These are phyloP conservation scores for Plenodomus lindquistii DNA, from an alignment of 2,329 filamentous ascomycete genomes.

Conservation along the genomic window DNA sequence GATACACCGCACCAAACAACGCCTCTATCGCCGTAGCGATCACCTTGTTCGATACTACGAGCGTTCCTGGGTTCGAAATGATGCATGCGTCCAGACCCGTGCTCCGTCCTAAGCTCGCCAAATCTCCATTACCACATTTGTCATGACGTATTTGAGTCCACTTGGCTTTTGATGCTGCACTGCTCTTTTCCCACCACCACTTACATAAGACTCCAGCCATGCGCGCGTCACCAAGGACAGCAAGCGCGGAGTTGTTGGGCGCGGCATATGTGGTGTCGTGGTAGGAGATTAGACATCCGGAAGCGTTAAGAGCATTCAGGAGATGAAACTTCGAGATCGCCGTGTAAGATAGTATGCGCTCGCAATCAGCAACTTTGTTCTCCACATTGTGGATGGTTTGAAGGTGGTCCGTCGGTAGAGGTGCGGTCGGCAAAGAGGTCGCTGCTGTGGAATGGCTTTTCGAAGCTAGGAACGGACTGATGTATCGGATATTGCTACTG, in stretches of 20 bases:
- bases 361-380: neutral
- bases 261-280: neutral
- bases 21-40: conserved; percentile 1
- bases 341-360: neutral
- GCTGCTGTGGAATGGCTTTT: neutral
- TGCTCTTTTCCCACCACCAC: neutral
- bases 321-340: neutral
- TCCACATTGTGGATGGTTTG: neutral
- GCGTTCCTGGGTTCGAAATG: neutral
- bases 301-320: neutral
- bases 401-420: neutral
- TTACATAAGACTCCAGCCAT: neutral
- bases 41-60: neutral
- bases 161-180: neutral
- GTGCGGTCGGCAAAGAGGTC: neutral
- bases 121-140: neutral
- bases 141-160: neutral
- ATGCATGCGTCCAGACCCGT: neutral
- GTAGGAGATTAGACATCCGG: neutral
- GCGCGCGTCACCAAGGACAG: neutral
- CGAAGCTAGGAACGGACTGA: neutral
- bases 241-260: neutral
- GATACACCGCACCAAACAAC: conserved; percentile 1
- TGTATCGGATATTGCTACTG: neutral
- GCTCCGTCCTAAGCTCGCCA: neutral